Evolutionary conservation across 2,329 filamentous ascomycete species (phyloP).

Genomic region (Colletotrichum magnum): DNA sequence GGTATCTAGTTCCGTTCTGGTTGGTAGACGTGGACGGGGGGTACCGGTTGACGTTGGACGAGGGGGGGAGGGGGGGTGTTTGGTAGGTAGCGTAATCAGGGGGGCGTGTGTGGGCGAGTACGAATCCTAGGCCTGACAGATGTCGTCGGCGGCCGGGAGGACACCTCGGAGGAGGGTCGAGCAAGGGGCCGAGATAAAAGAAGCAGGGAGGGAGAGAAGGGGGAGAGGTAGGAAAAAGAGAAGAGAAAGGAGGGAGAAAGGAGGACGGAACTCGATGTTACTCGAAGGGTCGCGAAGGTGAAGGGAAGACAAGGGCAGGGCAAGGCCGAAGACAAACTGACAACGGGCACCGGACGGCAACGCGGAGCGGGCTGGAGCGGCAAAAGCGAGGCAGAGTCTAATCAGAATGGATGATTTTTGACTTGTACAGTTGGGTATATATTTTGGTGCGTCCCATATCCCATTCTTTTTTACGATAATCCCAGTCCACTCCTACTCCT

Average conservation of each 20-base stretch:
- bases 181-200: background rate
- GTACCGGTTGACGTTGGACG: slow-evolving; percentile 10
- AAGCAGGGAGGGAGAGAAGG: background rate
- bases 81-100: background rate
- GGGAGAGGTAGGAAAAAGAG: background rate
- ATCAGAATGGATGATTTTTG: slow-evolving; percentile 27
- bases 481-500: slow-evolving; percentile 30
- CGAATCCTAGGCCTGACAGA: slow-evolving; percentile 2
- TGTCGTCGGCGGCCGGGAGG: slow-evolving; percentile 6
- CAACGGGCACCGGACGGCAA: background rate
- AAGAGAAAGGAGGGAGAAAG: background rate
- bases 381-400: slow-evolving; percentile 29
- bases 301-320: slow-evolving; percentile 20
- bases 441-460: slow-evolving; percentile 40
- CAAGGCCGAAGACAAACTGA: slow-evolving; percentile 11
- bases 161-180: slow-evolving; percentile 23
- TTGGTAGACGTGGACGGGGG: slow-evolving; percentile 27
- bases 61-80: slow-evolving; percentile 6
- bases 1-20: slow-evolving; percentile 25
- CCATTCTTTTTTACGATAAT: slow-evolving; percentile 30
- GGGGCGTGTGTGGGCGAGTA: slow-evolving; percentile 3
- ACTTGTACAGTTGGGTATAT: slow-evolving; percentile 32
- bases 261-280: background rate
- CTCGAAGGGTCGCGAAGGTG: slow-evolving; percentile 12
- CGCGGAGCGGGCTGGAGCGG: background rate